A percentile compares a stretch with the other conserved stretches of the same genome.
Evolutionary conservation across 2,329 filamentous ascomycete genomes (phyloP).

Genomic region (Ascochyta lentis): DNA sequence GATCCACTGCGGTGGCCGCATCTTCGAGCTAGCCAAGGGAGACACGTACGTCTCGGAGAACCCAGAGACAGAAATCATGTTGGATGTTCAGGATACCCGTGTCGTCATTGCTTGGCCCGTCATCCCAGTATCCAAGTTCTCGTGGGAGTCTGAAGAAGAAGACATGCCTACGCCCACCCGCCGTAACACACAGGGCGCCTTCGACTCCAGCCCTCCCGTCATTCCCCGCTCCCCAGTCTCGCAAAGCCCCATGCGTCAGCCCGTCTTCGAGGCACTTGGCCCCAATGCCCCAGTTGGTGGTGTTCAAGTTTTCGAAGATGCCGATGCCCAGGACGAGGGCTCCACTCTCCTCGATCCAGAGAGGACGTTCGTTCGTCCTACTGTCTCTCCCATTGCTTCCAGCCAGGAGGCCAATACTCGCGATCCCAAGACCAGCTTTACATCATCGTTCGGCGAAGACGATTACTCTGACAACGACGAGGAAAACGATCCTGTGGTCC

Average conservation of each 20-base stretch:
- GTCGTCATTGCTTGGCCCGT: constrained; percentile 89
- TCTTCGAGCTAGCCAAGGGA: constrained; percentile 85
- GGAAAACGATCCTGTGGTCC: constrained; percentile 91
- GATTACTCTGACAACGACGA: constrained; percentile 79
- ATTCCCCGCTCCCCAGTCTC: constrained; percentile 79
- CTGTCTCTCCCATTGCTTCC: constrained; percentile 30
- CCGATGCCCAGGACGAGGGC: constrained; percentile 39
- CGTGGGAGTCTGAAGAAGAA: constrained; percentile 67
- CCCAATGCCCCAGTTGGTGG: constrained; percentile 29
- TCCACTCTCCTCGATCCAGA: constrained; percentile 34
- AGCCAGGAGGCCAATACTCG: constrained; percentile 23
- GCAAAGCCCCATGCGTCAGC: constrained; percentile 64
- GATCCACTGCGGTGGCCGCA: constrained; percentile 86
- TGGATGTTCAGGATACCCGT: constrained; percentile 92
- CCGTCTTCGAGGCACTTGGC: constrained; percentile 49
- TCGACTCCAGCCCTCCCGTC: constrained; percentile 67
- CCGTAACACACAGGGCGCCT: constrained; percentile 49
- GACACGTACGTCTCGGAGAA: constrained; percentile 91
- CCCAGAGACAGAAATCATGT: constrained; percentile 86
- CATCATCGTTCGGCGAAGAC: constrained; percentile 53
- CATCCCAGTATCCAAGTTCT: constrained; percentile 60
- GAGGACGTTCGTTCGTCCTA: constrained; percentile 41
- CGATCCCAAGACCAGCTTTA: constrained; percentile 34
- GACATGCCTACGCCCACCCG: constrained; percentile 45
- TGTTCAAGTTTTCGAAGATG: constrained; percentile 50